A percentile compares a stretch with the other conserved stretches of the same genome.
Evolutionary conservation across 2,329 filamentous ascomycete species (phyloP).

Genomic region (Nemania abortiva): DNA sequence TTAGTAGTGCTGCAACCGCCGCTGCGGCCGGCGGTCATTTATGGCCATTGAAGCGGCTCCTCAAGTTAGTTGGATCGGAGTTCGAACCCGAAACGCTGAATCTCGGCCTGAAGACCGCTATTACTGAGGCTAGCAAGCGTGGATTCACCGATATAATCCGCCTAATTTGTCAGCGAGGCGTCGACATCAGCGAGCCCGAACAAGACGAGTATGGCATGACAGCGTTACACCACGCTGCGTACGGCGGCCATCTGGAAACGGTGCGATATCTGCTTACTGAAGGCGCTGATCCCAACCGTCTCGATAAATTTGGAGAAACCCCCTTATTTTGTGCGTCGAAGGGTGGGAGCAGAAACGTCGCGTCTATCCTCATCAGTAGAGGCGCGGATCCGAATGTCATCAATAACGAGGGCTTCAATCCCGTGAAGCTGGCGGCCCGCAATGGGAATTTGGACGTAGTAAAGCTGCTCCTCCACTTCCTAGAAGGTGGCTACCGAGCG

Average conservation of each 20-base stretch:
- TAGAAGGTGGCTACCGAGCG: not conserved
- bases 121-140: slow-evolving; percentile 23
- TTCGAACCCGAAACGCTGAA: not conserved
- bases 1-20: slow-evolving; percentile 12
- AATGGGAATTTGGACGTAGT: not conserved
- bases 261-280: slow-evolving; percentile 25
- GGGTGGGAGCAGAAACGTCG: slow-evolving; percentile 18
- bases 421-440: not conserved
- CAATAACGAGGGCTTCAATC: not conserved
- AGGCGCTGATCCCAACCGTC: slow-evolving; percentile 16
- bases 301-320: slow-evolving; percentile 17
- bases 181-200: slow-evolving; percentile 8
- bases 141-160: slow-evolving; percentile 25
- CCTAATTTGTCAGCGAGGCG: slow-evolving; percentile 13
- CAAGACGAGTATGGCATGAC: slow-evolving; percentile 20
- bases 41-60: slow-evolving; percentile 13
- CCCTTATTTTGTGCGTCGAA: slow-evolving; percentile 19
- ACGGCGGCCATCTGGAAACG: slow-evolving; percentile 17
- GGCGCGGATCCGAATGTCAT: slow-evolving; percentile 4
- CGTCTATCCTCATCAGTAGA: slow-evolving; percentile 11
- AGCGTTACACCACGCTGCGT: slow-evolving; percentile 24
- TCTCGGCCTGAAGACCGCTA: slow-evolving; percentile 19
- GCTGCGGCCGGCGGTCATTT: slow-evolving; percentile 21
- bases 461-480: not conserved
- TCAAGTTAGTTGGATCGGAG: not conserved